Evolutionary conservation across 768 basidiomycete genomes (phyloP).

Genomic region (Coprinopsis cinerea): DNA sequence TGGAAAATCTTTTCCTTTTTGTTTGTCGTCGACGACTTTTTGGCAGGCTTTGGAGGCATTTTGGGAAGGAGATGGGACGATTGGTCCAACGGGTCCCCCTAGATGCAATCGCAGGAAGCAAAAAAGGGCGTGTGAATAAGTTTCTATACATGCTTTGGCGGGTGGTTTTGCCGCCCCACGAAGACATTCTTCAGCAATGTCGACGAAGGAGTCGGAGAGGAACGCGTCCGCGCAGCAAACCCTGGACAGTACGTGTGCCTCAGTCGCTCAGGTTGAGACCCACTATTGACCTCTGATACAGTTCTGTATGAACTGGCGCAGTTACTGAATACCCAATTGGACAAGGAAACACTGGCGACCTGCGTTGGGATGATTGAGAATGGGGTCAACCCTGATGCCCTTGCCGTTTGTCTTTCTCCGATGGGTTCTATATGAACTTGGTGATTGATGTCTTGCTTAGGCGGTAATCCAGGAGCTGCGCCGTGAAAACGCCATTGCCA

Average conservation of each 20-base stretch:
- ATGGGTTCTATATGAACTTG: constrained; percentile 5
- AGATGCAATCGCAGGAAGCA: neutral
- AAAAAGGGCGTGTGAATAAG: constrained; percentile 22
- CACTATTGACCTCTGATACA: constrained; percentile 23
- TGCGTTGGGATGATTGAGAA: constrained; percentile 91
- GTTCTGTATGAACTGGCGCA: constrained; percentile 87
- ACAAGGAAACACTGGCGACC: constrained; percentile 87
- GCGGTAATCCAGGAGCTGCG: constrained; percentile 82
- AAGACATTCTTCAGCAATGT: constrained; percentile 24
- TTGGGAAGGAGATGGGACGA: constrained; percentile 7
- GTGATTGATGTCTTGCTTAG: constrained; percentile 31
- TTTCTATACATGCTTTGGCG: neutral
- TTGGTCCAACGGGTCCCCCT: neutral
- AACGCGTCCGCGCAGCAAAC: constrained; percentile 63
- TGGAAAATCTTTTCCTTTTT: constrained; percentile 82
- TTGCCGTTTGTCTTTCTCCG: constrained; percentile 52
- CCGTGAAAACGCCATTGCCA: constrained; percentile 46
- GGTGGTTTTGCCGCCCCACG: neutral
- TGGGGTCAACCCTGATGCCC: constrained; percentile 87
- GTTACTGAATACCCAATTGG: constrained; percentile 78
- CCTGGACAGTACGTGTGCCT: constrained; percentile 53
- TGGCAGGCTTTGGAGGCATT: constrained; percentile 37
- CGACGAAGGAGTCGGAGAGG: constrained; percentile 53
- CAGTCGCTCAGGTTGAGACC: neutral
- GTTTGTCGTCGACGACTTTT: constrained; percentile 19